Evolutionary conservation across 495 filamentous ascomycete species (phyloP).

Genomic region (Neurospora sp.): DNA sequence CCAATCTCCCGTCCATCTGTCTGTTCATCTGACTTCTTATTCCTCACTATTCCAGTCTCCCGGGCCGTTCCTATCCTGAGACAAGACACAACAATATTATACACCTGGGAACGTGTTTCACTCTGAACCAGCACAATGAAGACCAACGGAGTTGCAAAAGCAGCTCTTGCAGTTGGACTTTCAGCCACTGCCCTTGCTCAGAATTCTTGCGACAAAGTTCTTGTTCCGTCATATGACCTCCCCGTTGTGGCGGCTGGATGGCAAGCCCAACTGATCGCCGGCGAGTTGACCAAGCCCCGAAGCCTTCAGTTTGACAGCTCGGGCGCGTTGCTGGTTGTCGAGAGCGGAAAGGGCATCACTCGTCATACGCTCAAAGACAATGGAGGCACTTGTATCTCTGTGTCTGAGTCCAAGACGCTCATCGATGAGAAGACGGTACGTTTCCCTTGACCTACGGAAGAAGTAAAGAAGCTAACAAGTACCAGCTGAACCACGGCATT

Average conservation of each 20-base stretch:
- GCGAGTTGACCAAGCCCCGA: conserved; percentile 42
- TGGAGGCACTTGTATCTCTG: conserved; percentile 40
- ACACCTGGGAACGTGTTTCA: not conserved
- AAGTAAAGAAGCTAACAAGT: not conserved
- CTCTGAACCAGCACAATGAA: conserved; percentile 6
- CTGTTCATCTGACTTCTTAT: not conserved
- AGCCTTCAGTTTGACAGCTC: conserved; percentile 46
- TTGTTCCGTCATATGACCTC: conserved; percentile 31
- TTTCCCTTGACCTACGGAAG: not conserved
- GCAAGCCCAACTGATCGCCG: conserved; percentile 42
- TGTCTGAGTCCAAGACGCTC: conserved; percentile 27
- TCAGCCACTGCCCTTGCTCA: conserved; percentile 10
- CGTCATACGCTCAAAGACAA: conserved; percentile 39
- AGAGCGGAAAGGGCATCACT: conserved; percentile 42
- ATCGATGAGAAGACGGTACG: conserved; percentile 30
- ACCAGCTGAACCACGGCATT: conserved; percentile 53
- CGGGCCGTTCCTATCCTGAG: not conserved
- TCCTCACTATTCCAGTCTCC: not conserved
- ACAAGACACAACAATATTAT: not conserved
- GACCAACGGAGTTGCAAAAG: conserved; percentile 3
- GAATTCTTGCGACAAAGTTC: conserved; percentile 20
- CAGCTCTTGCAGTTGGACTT: conserved; percentile 8
- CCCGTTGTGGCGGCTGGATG: conserved; percentile 48
- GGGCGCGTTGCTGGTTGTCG: conserved; percentile 48
- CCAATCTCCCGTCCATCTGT: not conserved